Conservation (phyloP, 176 grass and related monocot genomes). For the Eragrostis nindensis region DNA sequence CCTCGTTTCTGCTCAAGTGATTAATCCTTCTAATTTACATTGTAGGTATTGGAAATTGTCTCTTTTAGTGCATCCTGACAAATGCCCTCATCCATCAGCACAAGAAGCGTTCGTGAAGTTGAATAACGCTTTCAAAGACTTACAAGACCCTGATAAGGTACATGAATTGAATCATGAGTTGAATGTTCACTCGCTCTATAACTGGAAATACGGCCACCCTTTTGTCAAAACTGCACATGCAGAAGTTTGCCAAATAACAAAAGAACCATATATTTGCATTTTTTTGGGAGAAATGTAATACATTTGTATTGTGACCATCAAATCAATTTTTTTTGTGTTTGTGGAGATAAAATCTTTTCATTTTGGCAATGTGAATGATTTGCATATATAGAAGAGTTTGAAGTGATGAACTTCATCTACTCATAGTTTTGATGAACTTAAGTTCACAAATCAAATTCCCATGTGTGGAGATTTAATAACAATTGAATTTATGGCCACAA, state of each 20-base stretch:
- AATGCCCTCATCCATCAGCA: constrained; percentile 91
- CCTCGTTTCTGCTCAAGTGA: constrained; percentile 12
- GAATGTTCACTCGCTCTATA: not conserved
- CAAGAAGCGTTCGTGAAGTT: constrained; percentile 90
- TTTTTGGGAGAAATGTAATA: not conserved
- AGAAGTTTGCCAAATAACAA: not conserved
- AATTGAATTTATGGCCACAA: no score
- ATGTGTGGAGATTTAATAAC: no score
- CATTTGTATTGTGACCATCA: not conserved
- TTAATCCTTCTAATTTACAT: constrained; percentile 32
- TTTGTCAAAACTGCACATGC: not conserved
- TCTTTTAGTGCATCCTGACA: constrained; percentile 93
- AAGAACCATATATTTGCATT: not conserved
- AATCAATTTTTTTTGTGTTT: not conserved
- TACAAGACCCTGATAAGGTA: constrained; percentile 95
- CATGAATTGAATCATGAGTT: constrained; percentile 14
- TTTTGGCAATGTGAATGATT: no score
- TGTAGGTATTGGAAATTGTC: constrained; percentile 98
- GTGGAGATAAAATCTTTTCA: not conserved
- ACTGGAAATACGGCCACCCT: constrained; percentile 2
- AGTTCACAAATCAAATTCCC: no score
- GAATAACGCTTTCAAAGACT: constrained; percentile 94
- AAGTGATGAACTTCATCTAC: no score
- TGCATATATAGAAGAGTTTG: no score
- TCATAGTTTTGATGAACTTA: no score